phyloP scores from a whole-genome alignment of 192 early-diverging fungal genomes.

The Endogone sp. region DNA sequence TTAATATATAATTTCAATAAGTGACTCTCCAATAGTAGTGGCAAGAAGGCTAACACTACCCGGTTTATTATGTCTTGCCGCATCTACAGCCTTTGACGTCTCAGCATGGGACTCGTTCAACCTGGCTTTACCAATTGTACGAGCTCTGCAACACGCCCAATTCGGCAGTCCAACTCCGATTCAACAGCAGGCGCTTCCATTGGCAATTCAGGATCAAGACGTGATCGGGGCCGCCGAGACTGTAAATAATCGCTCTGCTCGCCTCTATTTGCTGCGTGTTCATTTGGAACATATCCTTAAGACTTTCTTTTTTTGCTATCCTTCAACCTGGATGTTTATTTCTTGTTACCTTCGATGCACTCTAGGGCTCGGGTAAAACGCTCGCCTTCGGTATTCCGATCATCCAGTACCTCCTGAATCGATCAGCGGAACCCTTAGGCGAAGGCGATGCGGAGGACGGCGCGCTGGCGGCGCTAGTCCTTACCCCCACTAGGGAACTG shows the following conservation, averaged over 20 bases:
- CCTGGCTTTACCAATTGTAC: conserved; percentile 50
- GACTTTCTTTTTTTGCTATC: no score
- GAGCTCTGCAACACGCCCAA: conserved; percentile 65
- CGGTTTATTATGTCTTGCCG: no score
- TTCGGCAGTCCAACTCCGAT: conserved; percentile 85
- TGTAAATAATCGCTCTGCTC: conserved; percentile 25
- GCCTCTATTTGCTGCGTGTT: not conserved
- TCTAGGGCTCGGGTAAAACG: conserved; percentile 88
- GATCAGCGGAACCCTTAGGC: conserved; percentile 16
- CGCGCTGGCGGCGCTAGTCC: conserved; percentile 51
- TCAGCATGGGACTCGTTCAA: conserved; percentile 70
- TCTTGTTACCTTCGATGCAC: not conserved
- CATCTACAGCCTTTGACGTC: conserved; percentile 58
- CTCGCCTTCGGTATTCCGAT: conserved; percentile 95
- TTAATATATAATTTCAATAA: no score
- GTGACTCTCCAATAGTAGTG: no score
- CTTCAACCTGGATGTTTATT: conserved; percentile 8
- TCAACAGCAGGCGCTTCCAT: conserved; percentile 70
- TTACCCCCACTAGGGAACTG: conserved; percentile 94
- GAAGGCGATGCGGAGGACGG: not conserved
- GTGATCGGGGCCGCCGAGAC: conserved; percentile 94
- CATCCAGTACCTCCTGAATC: conserved; percentile 60
- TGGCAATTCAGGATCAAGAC: conserved; percentile 73
- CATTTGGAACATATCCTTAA: no score
- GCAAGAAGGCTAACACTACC: not conserved